Conservation (phyloP, 805 yeast species). For the Pichia deserticola region DNA sequence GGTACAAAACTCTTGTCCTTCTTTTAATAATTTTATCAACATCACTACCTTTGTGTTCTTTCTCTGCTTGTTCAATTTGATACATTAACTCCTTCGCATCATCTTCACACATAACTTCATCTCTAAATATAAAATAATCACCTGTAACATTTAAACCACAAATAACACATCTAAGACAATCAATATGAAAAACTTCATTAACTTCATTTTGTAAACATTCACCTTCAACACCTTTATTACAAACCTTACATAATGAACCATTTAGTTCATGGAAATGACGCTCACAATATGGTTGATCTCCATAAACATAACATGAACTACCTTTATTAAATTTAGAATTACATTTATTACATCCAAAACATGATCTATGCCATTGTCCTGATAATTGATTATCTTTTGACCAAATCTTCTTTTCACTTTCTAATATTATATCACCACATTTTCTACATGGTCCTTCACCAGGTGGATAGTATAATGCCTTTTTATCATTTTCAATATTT, state of each 20-base stretch:
- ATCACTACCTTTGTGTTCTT: conserved; percentile 1
- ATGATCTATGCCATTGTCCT: conserved; percentile 91
- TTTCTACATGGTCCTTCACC: conserved; percentile 80
- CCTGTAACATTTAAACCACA: conserved; percentile 45
- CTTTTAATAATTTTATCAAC: conserved; percentile 23
- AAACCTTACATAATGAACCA: conserved; percentile 63
- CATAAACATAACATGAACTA: conserved; percentile 64
- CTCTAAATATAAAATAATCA: conserved; percentile 51
- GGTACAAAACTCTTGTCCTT: conserved; percentile 27
- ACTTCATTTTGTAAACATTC: conserved; percentile 76
- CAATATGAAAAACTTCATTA: conserved; percentile 63
- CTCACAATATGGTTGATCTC: conserved; percentile 78
- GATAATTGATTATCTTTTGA: conserved; percentile 79
- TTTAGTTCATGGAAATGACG: conserved; percentile 69
- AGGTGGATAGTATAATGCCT: conserved; percentile 31
- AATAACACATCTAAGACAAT: conserved; percentile 61
- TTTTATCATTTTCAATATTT: neutral
- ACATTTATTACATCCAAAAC: conserved; percentile 75
- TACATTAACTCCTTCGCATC: conserved; percentile 23
- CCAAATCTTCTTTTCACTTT: conserved; percentile 55
- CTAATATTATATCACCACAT: conserved; percentile 48
- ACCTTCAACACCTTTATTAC: conserved; percentile 80
- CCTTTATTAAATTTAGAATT: conserved; percentile 47
- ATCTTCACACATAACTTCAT: conserved; percentile 44
- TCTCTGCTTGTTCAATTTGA: conserved; percentile 10